Base-by-base conservation (phyloP, 1,284 basidiomycete genomes). In the Cryptococcus maquisensis region DNA sequence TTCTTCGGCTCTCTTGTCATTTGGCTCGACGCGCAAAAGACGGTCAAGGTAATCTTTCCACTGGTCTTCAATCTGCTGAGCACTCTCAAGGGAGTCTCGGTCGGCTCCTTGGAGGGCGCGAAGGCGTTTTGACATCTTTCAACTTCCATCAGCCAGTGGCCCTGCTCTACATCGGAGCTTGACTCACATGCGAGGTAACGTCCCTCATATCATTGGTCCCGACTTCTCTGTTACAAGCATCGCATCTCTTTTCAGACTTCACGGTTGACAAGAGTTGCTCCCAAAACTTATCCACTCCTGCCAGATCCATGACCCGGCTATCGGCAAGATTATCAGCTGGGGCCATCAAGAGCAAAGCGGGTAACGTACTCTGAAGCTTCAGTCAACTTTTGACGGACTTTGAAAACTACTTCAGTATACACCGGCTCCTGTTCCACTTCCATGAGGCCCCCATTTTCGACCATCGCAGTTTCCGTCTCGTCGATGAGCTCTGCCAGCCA, bases 221-320 rank as follows among this genome's bases (percentile, higher is more conserved):
- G 67, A 97, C 79, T 26, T 78, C 78, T 5, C 93, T 83, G 60
- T 84, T 83, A 70, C 94, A 97, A 4, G 85, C 84, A 20, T 83
- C 78, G 65, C 94, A 98, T 3, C 80, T 78, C 62, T 87, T 84
- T 60, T 84, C 82, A 35, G 79, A 75, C 68, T 83, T 83, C 18
- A 86, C 88, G 1, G 77, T 73, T 21, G 79, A 76, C 10, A 91
- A 79, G 23, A 94, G 74, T 1, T 77, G 75, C 52, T 86, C 78
- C 66, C 86, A 92, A 28, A 89, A 83, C 28, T 32, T 32, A 10
- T 32, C 28, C 28, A 32, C 28, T 32, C 28, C 28, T 32, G 28
- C 28, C 6, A 32, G 28, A 10, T 32, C 28, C 28, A 32, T 32
- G 7, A 32, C 28, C 10, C 28, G 28, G 28, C 28, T 32, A 32